Conservation (phyloP, 805 yeast genomes). For the Scheffersomyces amazonensis region DNA sequence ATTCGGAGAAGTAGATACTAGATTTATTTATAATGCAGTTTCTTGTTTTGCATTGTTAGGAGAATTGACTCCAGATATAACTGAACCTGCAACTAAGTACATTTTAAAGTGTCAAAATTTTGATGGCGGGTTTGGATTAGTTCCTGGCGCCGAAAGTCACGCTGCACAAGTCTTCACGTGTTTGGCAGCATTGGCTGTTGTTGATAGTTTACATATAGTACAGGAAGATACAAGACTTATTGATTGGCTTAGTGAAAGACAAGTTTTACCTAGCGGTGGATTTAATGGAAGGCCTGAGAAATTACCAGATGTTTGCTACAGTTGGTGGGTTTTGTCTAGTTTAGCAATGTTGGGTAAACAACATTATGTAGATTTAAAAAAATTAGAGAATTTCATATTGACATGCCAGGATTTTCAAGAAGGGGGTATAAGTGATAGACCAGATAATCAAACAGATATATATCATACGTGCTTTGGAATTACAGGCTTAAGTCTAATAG, state of each 20-base stretch:
- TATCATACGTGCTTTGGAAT: slow-evolving; percentile 90
- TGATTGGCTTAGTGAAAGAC: slow-evolving; percentile 92
- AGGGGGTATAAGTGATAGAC: slow-evolving; percentile 94
- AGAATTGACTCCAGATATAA: slow-evolving; percentile 51
- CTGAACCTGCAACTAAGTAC: slow-evolving; percentile 63
- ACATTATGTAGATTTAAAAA: slow-evolving; percentile 73
- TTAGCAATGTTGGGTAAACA: slow-evolving; percentile 62
- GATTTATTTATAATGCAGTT: slow-evolving; percentile 83
- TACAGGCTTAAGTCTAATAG: slow-evolving; percentile 80
- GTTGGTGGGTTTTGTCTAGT: slow-evolving; percentile 94
- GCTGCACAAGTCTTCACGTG: slow-evolving; percentile 91
- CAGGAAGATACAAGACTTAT: slow-evolving; percentile 46
- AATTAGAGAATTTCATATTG: slow-evolving; percentile 65
- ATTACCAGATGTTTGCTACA: slow-evolving; percentile 94
- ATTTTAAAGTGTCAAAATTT: slow-evolving; percentile 75
- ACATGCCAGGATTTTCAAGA: slow-evolving; percentile 68
- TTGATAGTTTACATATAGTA: slow-evolving; percentile 50
- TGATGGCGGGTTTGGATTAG: slow-evolving; percentile 94
- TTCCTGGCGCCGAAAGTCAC: slow-evolving; percentile 94
- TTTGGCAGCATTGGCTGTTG: slow-evolving; percentile 74
- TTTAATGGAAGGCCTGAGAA: slow-evolving; percentile 96
- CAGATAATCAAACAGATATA: slow-evolving; percentile 88
- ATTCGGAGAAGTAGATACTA: slow-evolving; percentile 89
- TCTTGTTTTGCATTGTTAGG: slow-evolving; percentile 72
- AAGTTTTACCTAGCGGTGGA: slow-evolving; percentile 76